phyloP scores from a whole-genome alignment of 148 eudicot species.

The Rhododendron mucronatum region DNA sequence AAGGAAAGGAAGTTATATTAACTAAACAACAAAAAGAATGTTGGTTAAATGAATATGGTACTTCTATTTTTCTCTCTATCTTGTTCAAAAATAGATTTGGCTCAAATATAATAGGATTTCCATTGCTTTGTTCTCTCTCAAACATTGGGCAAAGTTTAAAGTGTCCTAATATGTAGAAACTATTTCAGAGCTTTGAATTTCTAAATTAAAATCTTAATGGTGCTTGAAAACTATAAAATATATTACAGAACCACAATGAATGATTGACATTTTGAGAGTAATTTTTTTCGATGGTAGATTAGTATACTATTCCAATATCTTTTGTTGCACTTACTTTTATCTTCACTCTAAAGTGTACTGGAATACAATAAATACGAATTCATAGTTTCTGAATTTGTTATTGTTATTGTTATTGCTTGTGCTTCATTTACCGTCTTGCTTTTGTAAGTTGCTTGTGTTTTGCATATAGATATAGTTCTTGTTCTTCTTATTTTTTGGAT shows the following conservation, averaged over 20 bases:
- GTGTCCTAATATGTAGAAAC: not conserved
- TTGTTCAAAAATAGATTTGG: not conserved
- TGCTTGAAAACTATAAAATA: not conserved
- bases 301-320: not conserved
- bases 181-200: not conserved
- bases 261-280: not conserved
- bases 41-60: not conserved
- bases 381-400: not conserved
- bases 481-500: not conserved
- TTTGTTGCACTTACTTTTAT: not conserved
- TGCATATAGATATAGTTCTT: not conserved
- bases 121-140: not conserved
- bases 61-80: not conserved
- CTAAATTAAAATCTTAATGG: not conserved
- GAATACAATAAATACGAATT: not conserved
- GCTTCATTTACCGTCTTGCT: not conserved
- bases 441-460: not conserved
- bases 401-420: not conserved
- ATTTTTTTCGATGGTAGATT: not conserved
- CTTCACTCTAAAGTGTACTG: not conserved
- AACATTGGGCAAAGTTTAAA: not conserved
- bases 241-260: not conserved
- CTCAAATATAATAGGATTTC: not conserved
- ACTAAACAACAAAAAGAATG: not conserved
- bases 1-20: not conserved